A percentile compares a stretch with the other conserved stretches of the same genome.
phyloP scores from a whole-genome alignment of 371 early-diverging fungal genomes.

The Saksenaea vasiformis region DNA sequence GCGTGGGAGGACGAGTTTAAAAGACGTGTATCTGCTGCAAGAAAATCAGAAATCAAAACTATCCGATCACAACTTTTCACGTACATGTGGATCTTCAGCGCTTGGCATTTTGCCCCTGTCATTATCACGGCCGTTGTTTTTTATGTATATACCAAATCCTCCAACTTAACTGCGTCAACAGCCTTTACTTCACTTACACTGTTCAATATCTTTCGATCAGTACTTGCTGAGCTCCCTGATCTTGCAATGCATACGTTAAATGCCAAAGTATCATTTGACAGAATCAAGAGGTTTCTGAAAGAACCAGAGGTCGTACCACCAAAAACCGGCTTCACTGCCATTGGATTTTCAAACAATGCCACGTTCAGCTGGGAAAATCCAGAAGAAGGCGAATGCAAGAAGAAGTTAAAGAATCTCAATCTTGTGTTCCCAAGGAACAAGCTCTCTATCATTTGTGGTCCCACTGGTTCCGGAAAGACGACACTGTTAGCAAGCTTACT shows the following conservation, averaged over 20 bases:
- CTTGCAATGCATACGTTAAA: slow-evolving; percentile 44
- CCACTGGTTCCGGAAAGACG: slow-evolving; percentile 72
- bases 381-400: slow-evolving; percentile 26
- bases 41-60: slow-evolving; percentile 53
- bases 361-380: slow-evolving; percentile 36
- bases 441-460: slow-evolving; percentile 61
- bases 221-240: slow-evolving; percentile 60
- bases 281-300: too few relatives aligned
- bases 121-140: slow-evolving; percentile 60
- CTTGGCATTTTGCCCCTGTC: slow-evolving; percentile 46
- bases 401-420: slow-evolving; percentile 44
- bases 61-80: slow-evolving; percentile 43
- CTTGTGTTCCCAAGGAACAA: slow-evolving; percentile 57
- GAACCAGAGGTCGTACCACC: too few relatives aligned
- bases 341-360: too few relatives aligned
- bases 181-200: slow-evolving; percentile 66
- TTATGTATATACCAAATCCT: slow-evolving; percentile 55
- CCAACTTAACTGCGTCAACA: slow-evolving; percentile 56
- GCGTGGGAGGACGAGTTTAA: slow-evolving; percentile 58
- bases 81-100: slow-evolving; percentile 17
- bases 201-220: slow-evolving; percentile 55
- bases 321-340: too few relatives aligned
- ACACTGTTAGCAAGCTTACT: slow-evolving; percentile 64
- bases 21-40: slow-evolving; percentile 40
- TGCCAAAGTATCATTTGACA: slow-evolving; percentile 34